Percentiles rank a stretch among this genome's conserved stretches.
phyloP scores from a whole-genome alignment of 2,329 filamentous ascomycete genomes.

The Clarireedia paspali region DNA sequence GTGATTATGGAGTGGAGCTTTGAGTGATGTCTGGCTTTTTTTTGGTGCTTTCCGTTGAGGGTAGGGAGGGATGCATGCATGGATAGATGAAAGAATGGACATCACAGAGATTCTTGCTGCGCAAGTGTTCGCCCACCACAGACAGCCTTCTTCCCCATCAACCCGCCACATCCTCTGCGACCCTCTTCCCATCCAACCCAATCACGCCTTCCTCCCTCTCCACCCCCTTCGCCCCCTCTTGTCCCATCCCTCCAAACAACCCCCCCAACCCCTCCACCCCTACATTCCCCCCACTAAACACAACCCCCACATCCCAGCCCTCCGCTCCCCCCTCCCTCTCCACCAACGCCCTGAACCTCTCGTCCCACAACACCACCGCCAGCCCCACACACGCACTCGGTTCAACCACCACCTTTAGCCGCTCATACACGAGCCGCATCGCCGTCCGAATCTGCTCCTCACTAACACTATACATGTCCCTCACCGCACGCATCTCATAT shows the following conservation, averaged over 20 bases:
- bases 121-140: too few species aligned
- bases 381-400: slow-evolving; percentile 79
- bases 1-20: too few species aligned
- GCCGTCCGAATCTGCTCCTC: slow-evolving; percentile 77
- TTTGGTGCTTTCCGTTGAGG: too few species aligned
- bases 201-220: slow-evolving; percentile 11
- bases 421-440: slow-evolving; percentile 71
- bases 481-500: slow-evolving; percentile 60
- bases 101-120: too few species aligned
- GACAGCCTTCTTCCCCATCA: not conserved
- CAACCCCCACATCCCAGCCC: slow-evolving; percentile 64
- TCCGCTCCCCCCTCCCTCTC: slow-evolving; percentile 60
- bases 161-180: slow-evolving; percentile 19
- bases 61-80: too few species aligned
- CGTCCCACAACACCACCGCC: slow-evolving; percentile 75
- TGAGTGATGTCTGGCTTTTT: too few species aligned
- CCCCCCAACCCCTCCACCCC: slow-evolving; percentile 45
- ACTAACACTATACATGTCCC: slow-evolving; percentile 62
- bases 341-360: slow-evolving; percentile 68
- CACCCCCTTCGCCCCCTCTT: not conserved
- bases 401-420: slow-evolving; percentile 87
- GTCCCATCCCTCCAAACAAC: slow-evolving; percentile 35
- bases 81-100: too few species aligned
- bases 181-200: slow-evolving; percentile 16
- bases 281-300: slow-evolving; percentile 55